Base-by-base conservation (phyloP, 208 protist species). In the Crithidia thermophila region DNA sequence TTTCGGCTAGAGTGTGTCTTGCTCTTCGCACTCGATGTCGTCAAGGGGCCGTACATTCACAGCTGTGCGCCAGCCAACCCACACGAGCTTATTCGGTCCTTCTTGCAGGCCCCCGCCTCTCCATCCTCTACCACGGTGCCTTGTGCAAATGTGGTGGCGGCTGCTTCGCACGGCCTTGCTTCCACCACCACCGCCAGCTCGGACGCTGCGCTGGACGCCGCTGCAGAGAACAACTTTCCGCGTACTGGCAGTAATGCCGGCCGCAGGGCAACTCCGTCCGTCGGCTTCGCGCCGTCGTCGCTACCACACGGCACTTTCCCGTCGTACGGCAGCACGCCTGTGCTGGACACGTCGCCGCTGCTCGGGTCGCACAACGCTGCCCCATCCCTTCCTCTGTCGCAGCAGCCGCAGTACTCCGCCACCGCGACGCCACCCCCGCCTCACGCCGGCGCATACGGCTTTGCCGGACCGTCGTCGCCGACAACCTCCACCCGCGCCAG, bases 31-130 rank as follows among this genome's bases (percentile, higher is more conserved):
- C 77, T 95, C 21, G 87, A 95, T 72, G 85, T 95, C 4, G 85
- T 95, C 10, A 84, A 79, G 34, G 90, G 90, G 0, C 90, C 90
- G 9, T 95, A 95, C 49, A 70, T 95, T 6, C 84, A 93, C 63
- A 90, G 87, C 60, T 79, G 68, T 52, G 86, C 90, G 14, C 90
- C 90, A 8, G 34, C 68, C 13, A 75, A 68, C 50, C 77, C 76
- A 2, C 76, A 72, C 51, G 49, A 77, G 31, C 36, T 68, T 18
- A 66, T 72, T 47, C 60, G 52, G 1, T 63, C 46, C 3, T 65
- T 72, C 40, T 31, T 76, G 7, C 62, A 67, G 21, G 21, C 64
- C 2, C 53, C 40, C 31, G 49, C n/a, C 21, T 31, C 55, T 9
- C 8, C 21, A 21, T 1, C 28, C n/a, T 20, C 46, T n/a, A 16